These are phyloP conservation scores for Wallacemonas rigidus DNA, from an alignment of 208 protist genomes.

Conservation along the genomic window DNA sequence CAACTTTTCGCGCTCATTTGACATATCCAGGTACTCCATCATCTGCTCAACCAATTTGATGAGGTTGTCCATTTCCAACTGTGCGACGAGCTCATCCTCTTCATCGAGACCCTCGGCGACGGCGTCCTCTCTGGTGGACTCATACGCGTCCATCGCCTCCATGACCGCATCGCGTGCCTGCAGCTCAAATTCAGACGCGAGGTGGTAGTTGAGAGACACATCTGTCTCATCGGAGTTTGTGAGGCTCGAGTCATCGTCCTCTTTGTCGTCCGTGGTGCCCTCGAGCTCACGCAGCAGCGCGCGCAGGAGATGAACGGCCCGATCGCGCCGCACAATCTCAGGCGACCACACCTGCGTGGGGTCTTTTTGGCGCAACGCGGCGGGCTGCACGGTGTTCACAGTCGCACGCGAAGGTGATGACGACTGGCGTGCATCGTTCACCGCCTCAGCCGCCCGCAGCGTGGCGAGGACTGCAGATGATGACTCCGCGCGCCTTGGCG, in stretches of 20 bases:
- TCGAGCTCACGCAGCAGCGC: conserved; percentile 42
- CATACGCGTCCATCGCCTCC: conserved; percentile 42
- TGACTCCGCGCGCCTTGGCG: background rate
- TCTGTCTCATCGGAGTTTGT: conserved; percentile 58
- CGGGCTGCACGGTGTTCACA: background rate
- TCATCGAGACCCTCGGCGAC: background rate
- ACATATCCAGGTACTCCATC: conserved; percentile 79
- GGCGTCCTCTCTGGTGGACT: conserved; percentile 27
- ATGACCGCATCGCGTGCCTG: conserved; percentile 66
- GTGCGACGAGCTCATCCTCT: conserved; percentile 4
- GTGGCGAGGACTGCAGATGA: background rate
- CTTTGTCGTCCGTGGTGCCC: conserved; percentile 25
- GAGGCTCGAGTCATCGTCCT: conserved; percentile 35
- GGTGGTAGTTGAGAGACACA: conserved; percentile 76
- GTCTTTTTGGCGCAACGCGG: background rate
- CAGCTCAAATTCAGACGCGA: conserved; percentile 65
- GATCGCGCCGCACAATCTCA: conserved; percentile 43
- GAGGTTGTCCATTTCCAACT: conserved; percentile 26
- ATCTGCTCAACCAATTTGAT: conserved; percentile 36
- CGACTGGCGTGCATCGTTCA: background rate
- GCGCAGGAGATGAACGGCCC: conserved; percentile 53
- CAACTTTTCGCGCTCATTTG: conserved; percentile 79
- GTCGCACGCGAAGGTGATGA: background rate
- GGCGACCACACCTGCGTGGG: conserved; percentile 18
- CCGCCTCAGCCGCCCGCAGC: background rate